phyloP scores from a whole-genome alignment of 805 yeast genomes.

The Priceomyces haplophilus region DNA sequence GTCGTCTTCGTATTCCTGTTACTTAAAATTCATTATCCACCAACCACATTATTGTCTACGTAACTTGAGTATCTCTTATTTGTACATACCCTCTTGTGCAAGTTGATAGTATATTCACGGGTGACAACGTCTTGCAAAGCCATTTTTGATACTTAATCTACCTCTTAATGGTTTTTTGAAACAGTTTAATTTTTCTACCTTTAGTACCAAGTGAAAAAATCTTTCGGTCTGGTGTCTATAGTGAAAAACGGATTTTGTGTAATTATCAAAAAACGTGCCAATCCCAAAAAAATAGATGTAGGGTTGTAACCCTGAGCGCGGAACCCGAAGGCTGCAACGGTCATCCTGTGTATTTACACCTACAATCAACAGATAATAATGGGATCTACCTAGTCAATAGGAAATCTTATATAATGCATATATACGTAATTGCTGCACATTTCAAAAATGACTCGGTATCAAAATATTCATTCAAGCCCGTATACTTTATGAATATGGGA shows the following conservation, averaged over 20 bases:
- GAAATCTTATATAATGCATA: too few species aligned
- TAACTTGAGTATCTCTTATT: not conserved
- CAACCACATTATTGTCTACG: not conserved
- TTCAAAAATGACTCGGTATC: too few species aligned
- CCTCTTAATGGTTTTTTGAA: constrained; percentile 5
- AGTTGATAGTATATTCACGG: constrained; percentile 99
- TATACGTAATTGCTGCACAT: too few species aligned
- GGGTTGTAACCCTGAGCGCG: constrained; percentile 1
- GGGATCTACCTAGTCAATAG: too few species aligned
- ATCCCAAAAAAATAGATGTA: not conserved
- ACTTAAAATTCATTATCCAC: too few species aligned
- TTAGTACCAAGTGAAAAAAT: constrained; percentile 6
- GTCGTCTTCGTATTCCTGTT: too few species aligned
- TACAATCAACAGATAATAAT: too few species aligned
- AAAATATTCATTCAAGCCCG: constrained; percentile 27
- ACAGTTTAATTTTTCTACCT: constrained; percentile 3
- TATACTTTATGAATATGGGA: constrained; percentile 29
- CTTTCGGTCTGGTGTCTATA: constrained; percentile 3
- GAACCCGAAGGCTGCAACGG: too few species aligned
- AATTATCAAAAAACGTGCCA: not conserved
- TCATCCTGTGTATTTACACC: too few species aligned
- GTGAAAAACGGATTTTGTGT: constrained; percentile 3
- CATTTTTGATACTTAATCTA: constrained; percentile 44
- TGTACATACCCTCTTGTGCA: constrained; percentile 96
- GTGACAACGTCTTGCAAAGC: constrained; percentile 99